Conservation (phyloP, 2,329 filamentous ascomycete species). For the Madurella mycetomatis region DNA sequence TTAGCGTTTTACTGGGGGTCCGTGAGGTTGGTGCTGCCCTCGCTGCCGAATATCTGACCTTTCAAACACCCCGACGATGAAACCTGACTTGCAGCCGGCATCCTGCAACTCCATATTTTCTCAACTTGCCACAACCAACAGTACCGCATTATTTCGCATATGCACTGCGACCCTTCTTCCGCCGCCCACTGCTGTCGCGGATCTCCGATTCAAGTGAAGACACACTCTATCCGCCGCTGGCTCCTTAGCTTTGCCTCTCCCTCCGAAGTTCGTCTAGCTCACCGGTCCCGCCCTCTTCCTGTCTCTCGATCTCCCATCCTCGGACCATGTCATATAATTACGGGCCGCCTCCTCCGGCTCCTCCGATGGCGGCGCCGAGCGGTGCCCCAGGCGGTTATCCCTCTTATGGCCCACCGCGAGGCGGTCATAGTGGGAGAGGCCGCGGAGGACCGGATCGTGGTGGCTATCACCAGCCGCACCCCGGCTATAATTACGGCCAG, state of each 20-base stretch:
- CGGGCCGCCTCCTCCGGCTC: slow-evolving; percentile 50
- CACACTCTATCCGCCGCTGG: slow-evolving; percentile 9
- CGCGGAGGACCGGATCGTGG: slow-evolving; percentile 40
- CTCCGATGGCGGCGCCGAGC: slow-evolving; percentile 31
- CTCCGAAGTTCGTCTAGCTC: slow-evolving; percentile 14
- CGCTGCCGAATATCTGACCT: background rate
- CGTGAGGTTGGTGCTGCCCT: no score
- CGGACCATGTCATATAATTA: slow-evolving; percentile 49
- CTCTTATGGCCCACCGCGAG: slow-evolving; percentile 33
- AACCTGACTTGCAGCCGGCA: background rate
- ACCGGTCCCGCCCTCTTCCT: background rate
- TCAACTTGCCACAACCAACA: background rate
- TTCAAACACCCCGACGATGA: slow-evolving; percentile 1
- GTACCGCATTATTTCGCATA: background rate
- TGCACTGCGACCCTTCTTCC: background rate
- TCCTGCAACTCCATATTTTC: no score
- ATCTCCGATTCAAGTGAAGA: slow-evolving; percentile 24
- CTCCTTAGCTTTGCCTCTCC: background rate
- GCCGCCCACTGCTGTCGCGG: background rate
- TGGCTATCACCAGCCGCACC: slow-evolving; percentile 39
- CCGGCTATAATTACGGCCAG: slow-evolving; percentile 42
- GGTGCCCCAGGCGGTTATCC: slow-evolving; percentile 34
- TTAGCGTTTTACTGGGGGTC: background rate
- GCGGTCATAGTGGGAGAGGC: slow-evolving; percentile 37
- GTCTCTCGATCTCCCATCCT: background rate